These are phyloP conservation scores for Cyclotella distinguenda DNA, from an alignment of 108 stramenopile species.

Conservation along the genomic window DNA sequence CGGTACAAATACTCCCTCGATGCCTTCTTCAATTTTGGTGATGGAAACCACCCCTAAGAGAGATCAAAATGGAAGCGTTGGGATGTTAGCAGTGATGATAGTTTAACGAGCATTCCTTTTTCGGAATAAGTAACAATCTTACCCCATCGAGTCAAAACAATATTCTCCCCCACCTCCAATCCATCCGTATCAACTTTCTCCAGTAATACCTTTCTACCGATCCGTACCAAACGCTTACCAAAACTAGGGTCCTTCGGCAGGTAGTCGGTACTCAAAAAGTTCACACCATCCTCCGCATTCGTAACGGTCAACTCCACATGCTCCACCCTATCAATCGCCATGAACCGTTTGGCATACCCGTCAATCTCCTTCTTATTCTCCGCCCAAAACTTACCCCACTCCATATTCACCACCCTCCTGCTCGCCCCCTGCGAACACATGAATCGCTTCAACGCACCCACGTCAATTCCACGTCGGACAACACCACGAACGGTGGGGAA, in stretches of 20 bases:
- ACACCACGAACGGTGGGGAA: conserved; percentile 98
- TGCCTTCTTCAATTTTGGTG: conserved; percentile 77
- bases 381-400: conserved; percentile 98
- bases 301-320: conserved; percentile 70
- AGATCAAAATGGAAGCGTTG: background rate
- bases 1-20: conserved; percentile 74
- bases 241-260: conserved; percentile 93
- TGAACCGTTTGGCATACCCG: conserved; percentile 87
- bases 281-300: conserved; percentile 61
- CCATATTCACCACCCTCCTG: conserved; percentile 93
- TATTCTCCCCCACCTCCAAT: conserved; percentile 84
- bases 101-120: background rate
- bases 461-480: conserved; percentile 88
- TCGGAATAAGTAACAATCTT: conserved; percentile 8
- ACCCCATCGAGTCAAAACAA: conserved; percentile 96
- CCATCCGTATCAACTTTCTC: conserved; percentile 90
- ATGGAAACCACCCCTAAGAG: conserved; percentile 77
- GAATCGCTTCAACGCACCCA: conserved; percentile 86
- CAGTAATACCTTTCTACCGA: conserved; percentile 69
- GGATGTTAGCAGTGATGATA: background rate
- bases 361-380: conserved; percentile 97
- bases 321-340: conserved; percentile 86
- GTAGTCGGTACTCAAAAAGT: conserved; percentile 61
- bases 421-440: conserved; percentile 91
- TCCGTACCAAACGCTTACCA: conserved; percentile 81